Base-by-base conservation (phyloP, 2,329 filamentous ascomycete species). In the Ceratocystis lukuohia region DNA sequence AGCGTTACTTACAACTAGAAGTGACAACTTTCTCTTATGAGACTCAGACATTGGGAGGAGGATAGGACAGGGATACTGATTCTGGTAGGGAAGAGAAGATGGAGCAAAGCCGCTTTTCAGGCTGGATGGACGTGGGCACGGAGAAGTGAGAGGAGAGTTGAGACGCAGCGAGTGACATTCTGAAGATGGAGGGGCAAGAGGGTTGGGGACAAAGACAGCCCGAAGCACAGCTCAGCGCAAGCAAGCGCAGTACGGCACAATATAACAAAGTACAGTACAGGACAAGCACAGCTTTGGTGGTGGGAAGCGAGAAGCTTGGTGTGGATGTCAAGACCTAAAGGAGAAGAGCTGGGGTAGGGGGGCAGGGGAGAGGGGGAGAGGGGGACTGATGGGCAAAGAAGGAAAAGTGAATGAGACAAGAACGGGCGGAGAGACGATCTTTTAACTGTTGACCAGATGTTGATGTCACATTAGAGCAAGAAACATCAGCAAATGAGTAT, bases 1-100 rank as follows among this genome's bases (percentile, higher is more conserved):
- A 12, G 22, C 25, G 50, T 45, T 30, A 61, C 64, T 65, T 48
- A 65, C 56, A 50, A 65, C 57, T 17, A 65, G 64, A 37, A 61
- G 17, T 20, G 25, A 20, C n/a, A 61, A 57, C 28, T 61, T 61
- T 28, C 45, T 65, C 22, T 59, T 15, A 5, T 61, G 56, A 22
- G 41, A 44, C 5, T 65, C 64, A 61, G 64, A 65, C 64, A 65
- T 65, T 46, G 17, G 64, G 56, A 41, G 15, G 15, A 28, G 22
- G 53, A 25, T 17, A 53, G 48, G n/a, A 22, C n/a, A 53, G 48
- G n/a, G n/a, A 41, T 41, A 10, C 37, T 41, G 10, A 41, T 41
- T 48, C 46, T 22, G 6, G 20, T 45, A 20, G 59, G 33, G 20
- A 25, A 12, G 30, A 46, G 25, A 17, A 63, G 45, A 30, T 6